Percentiles rank a stretch among this genome's conserved stretches.
Evolutionary conservation across 495 filamentous ascomycete genomes (phyloP).

Genomic region (Hypoxylon crocopeplum): DNA sequence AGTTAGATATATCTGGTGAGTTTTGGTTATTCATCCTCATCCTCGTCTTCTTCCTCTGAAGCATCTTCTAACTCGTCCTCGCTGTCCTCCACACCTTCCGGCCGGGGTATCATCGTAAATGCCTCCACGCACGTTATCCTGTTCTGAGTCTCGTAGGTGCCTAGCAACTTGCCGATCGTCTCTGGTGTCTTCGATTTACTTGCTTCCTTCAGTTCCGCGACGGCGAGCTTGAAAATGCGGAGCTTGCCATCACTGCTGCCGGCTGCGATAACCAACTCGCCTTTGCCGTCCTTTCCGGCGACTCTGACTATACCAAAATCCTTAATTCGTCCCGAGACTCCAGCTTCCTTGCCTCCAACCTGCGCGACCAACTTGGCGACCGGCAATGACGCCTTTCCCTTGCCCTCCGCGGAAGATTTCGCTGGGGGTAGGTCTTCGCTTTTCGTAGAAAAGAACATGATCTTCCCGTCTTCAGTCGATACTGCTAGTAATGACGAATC

Average conservation of each 20-base stretch:
- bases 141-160: constrained; percentile 82
- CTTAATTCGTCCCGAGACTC: constrained; percentile 77
- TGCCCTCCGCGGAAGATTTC: constrained; percentile 20
- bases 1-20: too few species aligned
- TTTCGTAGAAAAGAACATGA: constrained; percentile 82
- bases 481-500: constrained; percentile 67
- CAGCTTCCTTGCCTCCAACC: constrained; percentile 74
- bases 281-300: constrained; percentile 45
- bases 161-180: constrained; percentile 75
- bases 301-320: constrained; percentile 75
- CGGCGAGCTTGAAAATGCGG: constrained; percentile 71
- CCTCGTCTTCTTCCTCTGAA: constrained; percentile 52
- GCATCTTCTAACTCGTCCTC: constrained; percentile 55
- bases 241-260: constrained; percentile 84
- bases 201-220: constrained; percentile 47
- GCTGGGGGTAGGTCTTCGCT: constrained; percentile 41
- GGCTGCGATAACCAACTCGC: constrained; percentile 68
- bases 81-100: constrained; percentile 54
- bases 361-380: constrained; percentile 70
- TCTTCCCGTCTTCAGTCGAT: constrained; percentile 90
- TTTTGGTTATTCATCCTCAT: constrained; percentile 46
- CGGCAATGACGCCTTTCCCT: constrained; percentile 48
- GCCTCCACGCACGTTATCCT: constrained; percentile 88
- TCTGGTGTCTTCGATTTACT: constrained; percentile 41
- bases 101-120: constrained; percentile 78